Percentiles rank a stretch among this genome's conserved stretches.
Conservation (phyloP, 176 grass and related monocot species). For the Zoysia japonica region DNA sequence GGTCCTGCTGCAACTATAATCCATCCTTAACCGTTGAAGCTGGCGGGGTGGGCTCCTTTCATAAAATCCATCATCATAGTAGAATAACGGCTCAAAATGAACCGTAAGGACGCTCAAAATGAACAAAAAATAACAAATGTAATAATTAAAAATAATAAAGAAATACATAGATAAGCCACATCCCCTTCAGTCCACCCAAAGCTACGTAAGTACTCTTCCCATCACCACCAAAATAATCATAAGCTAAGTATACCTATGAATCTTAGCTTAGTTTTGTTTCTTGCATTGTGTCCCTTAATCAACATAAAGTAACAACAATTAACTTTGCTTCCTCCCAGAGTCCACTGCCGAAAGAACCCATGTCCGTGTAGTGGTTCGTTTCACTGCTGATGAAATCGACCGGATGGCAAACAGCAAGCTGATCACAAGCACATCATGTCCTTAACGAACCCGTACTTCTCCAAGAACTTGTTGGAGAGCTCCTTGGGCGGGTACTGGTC, state of each 20-base stretch:
- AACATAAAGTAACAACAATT: neutral
- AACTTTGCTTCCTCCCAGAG: neutral
- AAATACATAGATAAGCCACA: neutral
- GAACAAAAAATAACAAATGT: neutral
- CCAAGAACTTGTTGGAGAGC: constrained; percentile 65
- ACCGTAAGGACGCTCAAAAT: neutral
- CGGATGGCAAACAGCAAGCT: too few relatives aligned
- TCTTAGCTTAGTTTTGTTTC: neutral
- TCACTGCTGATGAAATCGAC: too few relatives aligned
- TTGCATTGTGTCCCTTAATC: neutral
- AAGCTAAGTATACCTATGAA: constrained; percentile 33
- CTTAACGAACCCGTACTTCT: constrained; percentile 88
- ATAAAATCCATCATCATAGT: too few relatives aligned
- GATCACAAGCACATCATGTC: constrained; percentile 51
- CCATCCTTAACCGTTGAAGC: too few relatives aligned
- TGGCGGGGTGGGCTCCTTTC: too few relatives aligned
- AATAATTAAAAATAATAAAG: neutral
- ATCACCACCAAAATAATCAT: constrained; percentile 33
- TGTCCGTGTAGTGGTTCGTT: neutral
- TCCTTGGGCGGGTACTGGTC: constrained; percentile 59
- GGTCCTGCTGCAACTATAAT: too few relatives aligned
- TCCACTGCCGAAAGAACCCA: neutral
- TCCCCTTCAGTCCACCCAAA: neutral
- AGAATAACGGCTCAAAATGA: too few relatives aligned
- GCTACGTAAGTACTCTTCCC: neutral